Conservation (phyloP, 2,329 filamentous ascomycete genomes). For the Trichoderma koningiopsis region DNA sequence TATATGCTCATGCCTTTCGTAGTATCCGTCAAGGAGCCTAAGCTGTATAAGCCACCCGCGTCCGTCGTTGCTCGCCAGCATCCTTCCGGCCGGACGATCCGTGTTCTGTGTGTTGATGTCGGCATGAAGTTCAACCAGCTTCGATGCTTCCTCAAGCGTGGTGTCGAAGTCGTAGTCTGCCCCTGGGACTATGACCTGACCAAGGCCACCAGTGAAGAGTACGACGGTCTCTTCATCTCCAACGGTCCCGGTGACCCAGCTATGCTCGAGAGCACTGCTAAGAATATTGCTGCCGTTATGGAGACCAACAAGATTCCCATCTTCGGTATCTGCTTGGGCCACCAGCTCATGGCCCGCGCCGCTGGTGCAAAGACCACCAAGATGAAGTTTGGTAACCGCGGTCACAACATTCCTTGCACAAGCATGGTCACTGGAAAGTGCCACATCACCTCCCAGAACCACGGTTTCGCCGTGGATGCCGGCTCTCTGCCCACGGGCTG, state of each 20-base stretch:
- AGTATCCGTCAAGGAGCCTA: slow-evolving; percentile 89
- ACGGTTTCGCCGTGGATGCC: slow-evolving; percentile 91
- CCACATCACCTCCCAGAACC: slow-evolving; percentile 98
- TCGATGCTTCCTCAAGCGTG: slow-evolving; percentile 85
- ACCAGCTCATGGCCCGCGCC: slow-evolving; percentile 88
- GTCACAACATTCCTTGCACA: slow-evolving; percentile 97
- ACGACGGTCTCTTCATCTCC: slow-evolving; percentile 95
- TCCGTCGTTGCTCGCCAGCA: slow-evolving; percentile 78
- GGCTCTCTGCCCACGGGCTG: slow-evolving; percentile 74
- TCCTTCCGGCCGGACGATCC: slow-evolving; percentile 82
- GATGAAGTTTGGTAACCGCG: slow-evolving; percentile 99
- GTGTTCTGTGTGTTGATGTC: slow-evolving; percentile 91
- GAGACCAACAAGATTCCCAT: slow-evolving; percentile 80
- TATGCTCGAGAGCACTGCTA: slow-evolving; percentile 76
- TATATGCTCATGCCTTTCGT: slow-evolving; percentile 45
- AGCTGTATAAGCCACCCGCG: slow-evolving; percentile 77
- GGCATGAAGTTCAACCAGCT: slow-evolving; percentile 99
- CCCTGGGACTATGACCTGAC: slow-evolving; percentile 96
- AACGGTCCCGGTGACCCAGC: slow-evolving; percentile 97
- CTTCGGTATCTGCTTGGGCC: slow-evolving; percentile 94
- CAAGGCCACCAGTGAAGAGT: slow-evolving; percentile 73
- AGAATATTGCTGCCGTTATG: slow-evolving; percentile 76
- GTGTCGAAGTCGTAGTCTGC: slow-evolving; percentile 90
- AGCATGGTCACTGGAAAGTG: slow-evolving; percentile 94
- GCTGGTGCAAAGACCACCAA: slow-evolving; percentile 84